Evolutionary conservation across 225 moss, liverwort and hornwort species (phyloP).

Genomic region (Physcomitrium patens): DNA sequence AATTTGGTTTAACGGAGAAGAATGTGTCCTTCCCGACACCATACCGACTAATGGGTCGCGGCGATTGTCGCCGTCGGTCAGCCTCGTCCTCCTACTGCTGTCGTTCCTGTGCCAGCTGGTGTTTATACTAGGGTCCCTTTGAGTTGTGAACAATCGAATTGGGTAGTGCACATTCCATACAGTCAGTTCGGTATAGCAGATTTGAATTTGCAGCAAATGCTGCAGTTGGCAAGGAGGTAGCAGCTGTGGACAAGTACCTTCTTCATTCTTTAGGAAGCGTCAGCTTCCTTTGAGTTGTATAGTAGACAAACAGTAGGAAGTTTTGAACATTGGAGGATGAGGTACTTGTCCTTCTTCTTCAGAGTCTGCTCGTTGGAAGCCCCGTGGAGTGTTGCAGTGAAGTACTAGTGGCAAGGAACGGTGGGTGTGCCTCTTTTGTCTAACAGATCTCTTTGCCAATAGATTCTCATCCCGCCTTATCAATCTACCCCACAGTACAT

Average conservation of each 20-base stretch:
- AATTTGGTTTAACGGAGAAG: constrained; percentile 91
- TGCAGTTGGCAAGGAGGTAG: constrained; percentile 34
- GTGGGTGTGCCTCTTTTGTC: background rate
- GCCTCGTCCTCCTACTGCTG: background rate
- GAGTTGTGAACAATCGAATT: constrained; percentile 9
- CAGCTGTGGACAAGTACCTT: constrained; percentile 30
- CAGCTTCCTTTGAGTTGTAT: constrained; percentile 47
- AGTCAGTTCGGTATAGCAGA: constrained; percentile 17
- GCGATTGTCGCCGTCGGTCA: constrained; percentile 20
- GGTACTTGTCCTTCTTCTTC: background rate
- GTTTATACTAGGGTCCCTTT: constrained; percentile 7
- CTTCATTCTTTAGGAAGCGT: constrained; percentile 44
- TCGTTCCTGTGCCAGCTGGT: background rate
- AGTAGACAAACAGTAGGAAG: constrained; percentile 41
- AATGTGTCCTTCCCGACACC: constrained; percentile 52
- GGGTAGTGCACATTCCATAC: constrained; percentile 15
- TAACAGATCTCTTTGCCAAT: background rate
- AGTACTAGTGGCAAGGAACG: too few species aligned
- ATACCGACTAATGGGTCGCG: constrained; percentile 46
- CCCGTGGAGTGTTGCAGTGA: constrained; percentile 13
- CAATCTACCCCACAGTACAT: constrained; percentile 21
- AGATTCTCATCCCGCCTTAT: constrained; percentile 14
- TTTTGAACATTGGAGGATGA: constrained; percentile 35
- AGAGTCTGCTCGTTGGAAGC: background rate
- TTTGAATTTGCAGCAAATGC: constrained; percentile 27